A percentile compares a stretch with the other conserved stretches of the same genome.
These are phyloP conservation scores for Myxozyma nipponensis DNA, from an alignment of 805 yeast species.

Conservation along the genomic window DNA sequence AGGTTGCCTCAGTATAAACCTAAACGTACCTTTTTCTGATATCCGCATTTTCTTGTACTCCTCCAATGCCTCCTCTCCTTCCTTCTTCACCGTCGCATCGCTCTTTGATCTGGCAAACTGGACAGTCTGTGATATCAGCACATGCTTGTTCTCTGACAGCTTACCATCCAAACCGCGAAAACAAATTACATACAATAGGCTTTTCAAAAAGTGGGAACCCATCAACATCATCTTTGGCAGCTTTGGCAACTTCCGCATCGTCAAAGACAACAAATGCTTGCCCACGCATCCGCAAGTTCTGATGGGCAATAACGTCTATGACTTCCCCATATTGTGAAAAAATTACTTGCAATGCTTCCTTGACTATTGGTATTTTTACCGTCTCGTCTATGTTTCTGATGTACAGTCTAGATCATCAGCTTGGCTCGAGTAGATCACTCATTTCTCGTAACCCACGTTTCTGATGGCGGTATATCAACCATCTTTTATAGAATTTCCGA, in stretches of 20 bases:
- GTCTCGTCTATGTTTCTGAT: constrained; percentile 70
- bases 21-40: constrained; percentile 23
- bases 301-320: constrained; percentile 52
- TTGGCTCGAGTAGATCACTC: neutral
- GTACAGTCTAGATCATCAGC: constrained; percentile 42
- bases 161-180: neutral
- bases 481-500: no score
- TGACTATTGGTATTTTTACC: constrained; percentile 51
- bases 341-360: constrained; percentile 41
- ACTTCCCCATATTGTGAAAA: constrained; percentile 50
- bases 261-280: constrained; percentile 73
- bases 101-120: constrained; percentile 45
- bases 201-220: constrained; percentile 43
- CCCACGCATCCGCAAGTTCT: constrained; percentile 65
- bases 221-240: constrained; percentile 43
- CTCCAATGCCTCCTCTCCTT: constrained; percentile 30
- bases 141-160: no score
- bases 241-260: constrained; percentile 41
- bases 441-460: neutral
- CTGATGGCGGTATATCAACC: neutral
- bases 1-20: no score
- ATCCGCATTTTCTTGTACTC: constrained; percentile 27
- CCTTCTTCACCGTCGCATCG: constrained; percentile 37
- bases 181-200: constrained; percentile 39
- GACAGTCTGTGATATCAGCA: constrained; percentile 32